These are phyloP conservation scores for Calonectria hongkongensis DNA, from an alignment of 2,329 filamentous ascomycete genomes.

Conservation along the genomic window DNA sequence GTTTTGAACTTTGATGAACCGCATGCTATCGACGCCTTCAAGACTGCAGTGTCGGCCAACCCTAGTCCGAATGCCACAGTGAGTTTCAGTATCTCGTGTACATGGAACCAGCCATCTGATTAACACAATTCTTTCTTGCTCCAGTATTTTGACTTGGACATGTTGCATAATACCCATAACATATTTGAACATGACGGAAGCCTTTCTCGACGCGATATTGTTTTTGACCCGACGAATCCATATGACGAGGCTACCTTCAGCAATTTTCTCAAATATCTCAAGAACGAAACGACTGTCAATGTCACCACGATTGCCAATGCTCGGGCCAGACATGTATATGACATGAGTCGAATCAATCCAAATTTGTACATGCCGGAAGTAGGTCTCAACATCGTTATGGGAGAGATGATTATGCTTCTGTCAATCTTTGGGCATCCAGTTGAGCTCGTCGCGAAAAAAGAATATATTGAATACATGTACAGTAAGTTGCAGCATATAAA, in stretches of 20 bases:
- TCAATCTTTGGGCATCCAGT: neutral
- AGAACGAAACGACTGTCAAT: neutral
- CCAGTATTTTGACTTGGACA: neutral
- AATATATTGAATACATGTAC: neutral
- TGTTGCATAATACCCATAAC: neutral
- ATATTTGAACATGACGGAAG: neutral
- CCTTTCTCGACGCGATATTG: slow-evolving; percentile 1
- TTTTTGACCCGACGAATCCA: neutral
- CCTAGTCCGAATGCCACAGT: neutral
- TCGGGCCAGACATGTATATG: neutral
- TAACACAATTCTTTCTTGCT: neutral
- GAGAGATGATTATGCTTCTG: neutral
- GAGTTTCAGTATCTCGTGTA: neutral
- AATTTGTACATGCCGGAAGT: neutral
- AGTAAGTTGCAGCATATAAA: neutral
- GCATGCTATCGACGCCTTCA: neutral
- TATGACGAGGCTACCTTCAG: neutral
- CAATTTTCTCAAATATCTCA: neutral
- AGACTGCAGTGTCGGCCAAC: neutral
- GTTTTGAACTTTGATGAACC: neutral
- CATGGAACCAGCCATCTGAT: neutral
- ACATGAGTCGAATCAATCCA: neutral
- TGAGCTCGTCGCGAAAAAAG: neutral
- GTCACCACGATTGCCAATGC: neutral
- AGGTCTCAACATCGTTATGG: neutral